A percentile compares a stretch with the other conserved stretches of the same genome.
phyloP scores from a whole-genome alignment of 208 protist genomes.

The Zelonia costaricensis region DNA sequence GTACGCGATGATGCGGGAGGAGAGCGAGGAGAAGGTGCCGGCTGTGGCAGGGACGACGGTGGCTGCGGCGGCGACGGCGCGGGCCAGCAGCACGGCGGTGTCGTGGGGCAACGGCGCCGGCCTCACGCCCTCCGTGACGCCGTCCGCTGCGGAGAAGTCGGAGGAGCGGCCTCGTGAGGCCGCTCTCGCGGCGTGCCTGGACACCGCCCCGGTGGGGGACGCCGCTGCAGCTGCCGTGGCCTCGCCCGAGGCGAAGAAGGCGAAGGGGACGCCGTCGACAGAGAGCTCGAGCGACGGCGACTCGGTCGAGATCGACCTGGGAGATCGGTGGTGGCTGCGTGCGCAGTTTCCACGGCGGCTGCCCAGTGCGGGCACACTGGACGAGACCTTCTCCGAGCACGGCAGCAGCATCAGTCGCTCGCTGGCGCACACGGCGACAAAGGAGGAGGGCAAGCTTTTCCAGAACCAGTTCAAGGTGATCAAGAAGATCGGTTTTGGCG shows the following conservation, averaged over 20 bases:
- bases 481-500: conserved; percentile 74
- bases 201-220: neutral
- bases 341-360: conserved; percentile 12
- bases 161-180: too few relatives aligned
- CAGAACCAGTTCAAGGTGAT: conserved; percentile 76
- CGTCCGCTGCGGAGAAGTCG: neutral
- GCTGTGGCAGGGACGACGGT: neutral
- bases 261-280: neutral
- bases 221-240: neutral
- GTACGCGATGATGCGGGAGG: conserved; percentile 18
- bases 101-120: neutral
- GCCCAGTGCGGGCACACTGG: conserved; percentile 13
- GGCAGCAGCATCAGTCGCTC: conserved; percentile 19
- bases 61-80: neutral
- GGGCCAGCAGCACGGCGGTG: neutral
- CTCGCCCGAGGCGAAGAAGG: neutral
- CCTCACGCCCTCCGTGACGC: neutral
- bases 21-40: neutral
- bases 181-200: neutral
- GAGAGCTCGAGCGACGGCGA: conserved; percentile 15
- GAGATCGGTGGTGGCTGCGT: conserved; percentile 34
- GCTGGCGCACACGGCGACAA: conserved; percentile 4
- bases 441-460: conserved; percentile 60
- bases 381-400: conserved; percentile 16
- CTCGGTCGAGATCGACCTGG: conserved; percentile 28